A percentile compares a stretch with the other conserved stretches of the same genome.
These are phyloP conservation scores for Skeletonema marinoi DNA, from an alignment of 108 stramenopile species.

Conservation along the genomic window DNA sequence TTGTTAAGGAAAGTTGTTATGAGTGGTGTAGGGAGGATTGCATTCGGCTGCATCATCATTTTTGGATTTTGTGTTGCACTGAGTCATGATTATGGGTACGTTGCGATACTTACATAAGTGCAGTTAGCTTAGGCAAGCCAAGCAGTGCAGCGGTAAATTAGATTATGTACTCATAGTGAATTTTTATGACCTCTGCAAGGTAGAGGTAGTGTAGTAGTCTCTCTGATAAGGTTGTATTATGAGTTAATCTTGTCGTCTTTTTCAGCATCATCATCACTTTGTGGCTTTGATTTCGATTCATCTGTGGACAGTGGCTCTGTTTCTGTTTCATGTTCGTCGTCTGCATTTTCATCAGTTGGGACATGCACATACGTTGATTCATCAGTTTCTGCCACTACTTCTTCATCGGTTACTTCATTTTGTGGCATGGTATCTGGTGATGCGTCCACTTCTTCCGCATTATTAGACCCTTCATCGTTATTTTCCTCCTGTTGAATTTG, in stretches of 20 bases:
- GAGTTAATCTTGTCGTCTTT: background rate
- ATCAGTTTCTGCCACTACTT: background rate
- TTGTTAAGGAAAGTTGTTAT: background rate
- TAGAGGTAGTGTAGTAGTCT: too few relatives aligned
- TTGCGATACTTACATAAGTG: too few relatives aligned
- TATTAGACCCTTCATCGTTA: background rate
- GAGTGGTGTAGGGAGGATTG: background rate
- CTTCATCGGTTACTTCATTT: background rate
- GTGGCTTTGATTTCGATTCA: background rate
- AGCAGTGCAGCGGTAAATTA: too few relatives aligned
- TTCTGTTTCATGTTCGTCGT: background rate
- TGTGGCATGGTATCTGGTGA: background rate
- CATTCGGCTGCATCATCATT: background rate
- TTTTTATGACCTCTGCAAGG: too few relatives aligned
- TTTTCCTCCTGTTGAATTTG: background rate
- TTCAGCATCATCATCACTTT: background rate
- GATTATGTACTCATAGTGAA: too few relatives aligned
- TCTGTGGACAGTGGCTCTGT: background rate
- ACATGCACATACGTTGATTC: background rate
- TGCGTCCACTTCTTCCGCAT: background rate
- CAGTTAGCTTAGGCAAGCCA: too few relatives aligned
- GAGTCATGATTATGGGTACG: too few relatives aligned
- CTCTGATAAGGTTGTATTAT: too few relatives aligned
- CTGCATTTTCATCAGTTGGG: background rate
- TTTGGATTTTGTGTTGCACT: too few relatives aligned